Evolutionary conservation across 768 basidiomycete species (phyloP).

Genomic region (Gymnopilus junonius): DNA sequence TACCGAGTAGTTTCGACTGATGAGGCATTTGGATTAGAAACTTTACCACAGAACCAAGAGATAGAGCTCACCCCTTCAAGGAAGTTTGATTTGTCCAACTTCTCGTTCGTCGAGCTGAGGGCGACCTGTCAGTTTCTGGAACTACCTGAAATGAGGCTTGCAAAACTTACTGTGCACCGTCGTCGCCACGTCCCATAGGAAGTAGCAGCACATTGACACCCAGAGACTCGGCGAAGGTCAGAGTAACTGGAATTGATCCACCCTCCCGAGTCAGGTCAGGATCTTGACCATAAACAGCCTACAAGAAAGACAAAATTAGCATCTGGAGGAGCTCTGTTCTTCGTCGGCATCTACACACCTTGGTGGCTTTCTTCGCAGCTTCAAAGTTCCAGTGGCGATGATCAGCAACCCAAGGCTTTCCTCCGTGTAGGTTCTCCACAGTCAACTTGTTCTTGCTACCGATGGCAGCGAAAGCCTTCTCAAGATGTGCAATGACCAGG

Average conservation of each 20-base stretch:
- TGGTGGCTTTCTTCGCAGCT: slow-evolving; percentile 86
- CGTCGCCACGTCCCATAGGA: slow-evolving; percentile 94
- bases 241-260: slow-evolving; percentile 93
- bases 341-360: slow-evolving; percentile 42
- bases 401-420: slow-evolving; percentile 89
- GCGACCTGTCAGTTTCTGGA: background rate
- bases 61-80: slow-evolving; percentile 69
- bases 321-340: slow-evolving; percentile 12
- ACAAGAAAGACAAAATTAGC: slow-evolving; percentile 3
- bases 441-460: slow-evolving; percentile 81
- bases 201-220: slow-evolving; percentile 87
- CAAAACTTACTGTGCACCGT: slow-evolving; percentile 87
- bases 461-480: slow-evolving; percentile 83
- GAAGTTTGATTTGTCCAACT: slow-evolving; percentile 89
- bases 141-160: no score
- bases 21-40: background rate
- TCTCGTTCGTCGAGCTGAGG: slow-evolving; percentile 88
- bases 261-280: slow-evolving; percentile 90
- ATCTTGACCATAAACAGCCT: slow-evolving; percentile 69
- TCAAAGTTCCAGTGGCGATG: slow-evolving; percentile 91
- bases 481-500: slow-evolving; percentile 70
- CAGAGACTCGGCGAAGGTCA: slow-evolving; percentile 90
- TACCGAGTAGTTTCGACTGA: slow-evolving; percentile 76
- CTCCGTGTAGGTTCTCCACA: slow-evolving; percentile 76
- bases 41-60: background rate